A percentile compares a stretch with the other conserved stretches of the same genome.
phyloP scores from a whole-genome alignment of 2,329 filamentous ascomycete species.

The Fusarium compactum region DNA sequence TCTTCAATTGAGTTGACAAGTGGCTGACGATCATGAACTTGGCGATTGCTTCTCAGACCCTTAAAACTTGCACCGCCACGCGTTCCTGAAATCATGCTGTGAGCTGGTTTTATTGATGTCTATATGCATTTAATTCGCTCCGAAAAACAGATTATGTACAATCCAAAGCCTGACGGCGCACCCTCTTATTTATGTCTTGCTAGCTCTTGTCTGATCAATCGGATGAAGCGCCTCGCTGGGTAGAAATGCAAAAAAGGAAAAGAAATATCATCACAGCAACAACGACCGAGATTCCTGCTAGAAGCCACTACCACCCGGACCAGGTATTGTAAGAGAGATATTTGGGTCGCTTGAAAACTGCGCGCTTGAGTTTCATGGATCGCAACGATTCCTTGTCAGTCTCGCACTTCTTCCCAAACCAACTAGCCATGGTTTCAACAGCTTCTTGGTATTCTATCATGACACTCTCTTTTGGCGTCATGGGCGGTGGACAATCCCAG shows the following conservation, averaged over 20 bases:
- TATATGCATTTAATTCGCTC: constrained; percentile 15
- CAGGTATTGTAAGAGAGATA: constrained; percentile 51
- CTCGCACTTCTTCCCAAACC: constrained; percentile 56
- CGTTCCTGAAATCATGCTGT: constrained; percentile 3
- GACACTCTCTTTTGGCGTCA: constrained; percentile 59
- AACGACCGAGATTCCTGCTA: constrained; percentile 3
- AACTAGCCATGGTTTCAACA: constrained; percentile 55
- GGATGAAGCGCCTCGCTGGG: constrained; percentile 33
- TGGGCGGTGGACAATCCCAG: constrained; percentile 62
- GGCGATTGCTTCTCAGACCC: neutral
- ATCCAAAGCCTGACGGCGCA: neutral
- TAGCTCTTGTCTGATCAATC: constrained; percentile 20
- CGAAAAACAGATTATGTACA: constrained; percentile 4
- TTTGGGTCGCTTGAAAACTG: constrained; percentile 49
- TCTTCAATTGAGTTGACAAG: constrained; percentile 14
- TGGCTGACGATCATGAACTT: neutral
- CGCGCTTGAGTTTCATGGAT: constrained; percentile 52
- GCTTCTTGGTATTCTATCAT: constrained; percentile 61
- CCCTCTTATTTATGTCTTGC: neutral
- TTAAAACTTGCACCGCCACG: constrained; percentile 10
- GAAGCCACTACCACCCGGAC: constrained; percentile 47
- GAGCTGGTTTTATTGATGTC: constrained; percentile 25
- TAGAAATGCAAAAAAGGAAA: constrained; percentile 12
- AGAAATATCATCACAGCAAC: neutral
- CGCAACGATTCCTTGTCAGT: constrained; percentile 53